Percentiles rank a stretch among this genome's conserved stretches.
Conservation (phyloP, 768 basidiomycete species). For the Boletus insuetus region DNA sequence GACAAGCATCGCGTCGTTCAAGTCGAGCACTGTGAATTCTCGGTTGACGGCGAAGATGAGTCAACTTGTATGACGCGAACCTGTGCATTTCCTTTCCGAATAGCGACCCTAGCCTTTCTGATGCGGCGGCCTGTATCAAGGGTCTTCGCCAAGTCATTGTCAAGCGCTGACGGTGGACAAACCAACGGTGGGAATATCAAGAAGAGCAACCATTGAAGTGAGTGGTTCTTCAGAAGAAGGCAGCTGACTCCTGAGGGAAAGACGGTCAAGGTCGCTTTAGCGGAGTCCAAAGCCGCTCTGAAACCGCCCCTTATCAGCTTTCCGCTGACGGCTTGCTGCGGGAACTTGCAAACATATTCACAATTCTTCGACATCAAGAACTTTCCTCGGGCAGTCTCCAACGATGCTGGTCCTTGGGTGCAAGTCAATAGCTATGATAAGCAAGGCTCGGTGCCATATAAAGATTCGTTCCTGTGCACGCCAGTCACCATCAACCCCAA, state of each 20-base stretch:
- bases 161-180: not conserved
- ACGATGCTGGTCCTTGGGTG: not conserved
- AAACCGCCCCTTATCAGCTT: not conserved
- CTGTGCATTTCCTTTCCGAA: conserved; percentile 4
- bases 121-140: conserved; percentile 8
- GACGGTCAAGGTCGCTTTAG: not conserved
- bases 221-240: not conserved
- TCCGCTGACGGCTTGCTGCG: not conserved
- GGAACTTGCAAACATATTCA: conserved; percentile 1
- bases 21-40: conserved; percentile 1
- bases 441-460: not conserved
- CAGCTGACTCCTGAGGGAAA: not conserved
- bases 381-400: not conserved
- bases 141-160: not conserved
- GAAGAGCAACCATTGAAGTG: not conserved
- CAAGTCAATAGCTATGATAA: not conserved
- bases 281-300: not conserved
- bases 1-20: not conserved
- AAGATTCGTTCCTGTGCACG: not conserved
- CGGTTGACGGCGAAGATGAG: conserved; percentile 13
- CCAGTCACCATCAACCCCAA: not conserved
- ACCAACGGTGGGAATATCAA: conserved; percentile 9
- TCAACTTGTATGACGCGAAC: conserved; percentile 24
- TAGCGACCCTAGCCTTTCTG: conserved; percentile 15
- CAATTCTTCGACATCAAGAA: not conserved